phyloP scores from a whole-genome alignment of 495 filamentous ascomycete genomes.

The Neurospora sp. region DNA sequence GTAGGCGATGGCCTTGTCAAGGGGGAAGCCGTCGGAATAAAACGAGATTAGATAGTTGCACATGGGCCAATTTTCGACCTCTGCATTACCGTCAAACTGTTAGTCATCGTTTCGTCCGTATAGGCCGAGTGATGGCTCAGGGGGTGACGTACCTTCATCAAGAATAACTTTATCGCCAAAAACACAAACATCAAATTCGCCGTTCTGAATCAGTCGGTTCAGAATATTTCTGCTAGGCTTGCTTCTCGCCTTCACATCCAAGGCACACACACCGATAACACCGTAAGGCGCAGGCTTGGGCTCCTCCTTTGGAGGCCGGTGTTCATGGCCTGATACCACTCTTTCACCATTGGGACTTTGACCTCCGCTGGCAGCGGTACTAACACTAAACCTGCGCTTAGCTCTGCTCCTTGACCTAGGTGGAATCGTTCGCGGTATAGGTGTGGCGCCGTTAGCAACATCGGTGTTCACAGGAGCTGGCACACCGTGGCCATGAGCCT shows the following conservation, averaged over 20 bases:
- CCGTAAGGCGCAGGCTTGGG: conserved; percentile 40
- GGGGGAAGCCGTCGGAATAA: conserved; percentile 92
- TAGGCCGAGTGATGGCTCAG: neutral
- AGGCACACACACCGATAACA: conserved; percentile 82
- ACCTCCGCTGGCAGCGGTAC: conserved; percentile 62
- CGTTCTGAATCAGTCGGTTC: conserved; percentile 77
- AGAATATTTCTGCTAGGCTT: conserved; percentile 94
- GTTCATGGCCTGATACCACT: conserved; percentile 12
- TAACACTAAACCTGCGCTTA: conserved; percentile 64
- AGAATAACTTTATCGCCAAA: conserved; percentile 98
- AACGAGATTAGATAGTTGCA: conserved; percentile 94
- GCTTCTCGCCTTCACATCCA: conserved; percentile 92
- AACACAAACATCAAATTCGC: conserved; percentile 90
- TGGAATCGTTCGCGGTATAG: conserved; percentile 29
- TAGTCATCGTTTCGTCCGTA: conserved; percentile 5
- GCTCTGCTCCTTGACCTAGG: conserved; percentile 62
- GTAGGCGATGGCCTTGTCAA: conserved; percentile 96
- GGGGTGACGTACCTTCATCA: conserved; percentile 59
- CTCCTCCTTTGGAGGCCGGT: conserved; percentile 39
- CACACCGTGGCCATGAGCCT: neutral
- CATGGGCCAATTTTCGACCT: conserved; percentile 63
- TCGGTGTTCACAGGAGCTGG: conserved; percentile 3
- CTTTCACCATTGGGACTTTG: conserved; percentile 52
- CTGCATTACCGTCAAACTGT: conserved; percentile 21
- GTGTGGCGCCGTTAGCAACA: conserved; percentile 1